Evolutionary conservation across 1,284 basidiomycete species (phyloP).

Genomic region (Trametes polyzona): DNA sequence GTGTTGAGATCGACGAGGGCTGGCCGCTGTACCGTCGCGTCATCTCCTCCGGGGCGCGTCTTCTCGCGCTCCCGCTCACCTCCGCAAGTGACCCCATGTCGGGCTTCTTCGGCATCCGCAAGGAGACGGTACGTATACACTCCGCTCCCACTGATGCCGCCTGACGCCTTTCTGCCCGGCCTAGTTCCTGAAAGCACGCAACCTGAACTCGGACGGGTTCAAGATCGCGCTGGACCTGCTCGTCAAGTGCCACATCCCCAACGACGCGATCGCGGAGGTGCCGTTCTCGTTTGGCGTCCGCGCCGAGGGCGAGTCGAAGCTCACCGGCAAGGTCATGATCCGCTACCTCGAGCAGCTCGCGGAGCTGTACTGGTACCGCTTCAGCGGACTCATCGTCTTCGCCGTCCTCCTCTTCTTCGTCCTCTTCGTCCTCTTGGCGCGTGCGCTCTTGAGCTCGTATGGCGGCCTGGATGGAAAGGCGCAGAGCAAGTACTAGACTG

Average conservation of each 20-base stretch:
- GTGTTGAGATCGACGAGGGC: constrained; percentile 47
- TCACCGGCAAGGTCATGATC: constrained; percentile 38
- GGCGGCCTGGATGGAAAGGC: constrained; percentile 17
- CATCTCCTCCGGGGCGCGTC: constrained; percentile 47
- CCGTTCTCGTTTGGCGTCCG: constrained; percentile 40
- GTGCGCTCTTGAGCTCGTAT: constrained; percentile 13
- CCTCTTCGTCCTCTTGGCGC: constrained; percentile 19
- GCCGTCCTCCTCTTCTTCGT: constrained; percentile 17
- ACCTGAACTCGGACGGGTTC: constrained; percentile 37
- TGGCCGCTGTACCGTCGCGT: constrained; percentile 49
- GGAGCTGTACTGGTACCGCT: constrained; percentile 40
- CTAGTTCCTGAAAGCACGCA: constrained; percentile 38
- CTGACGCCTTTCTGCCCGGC: background rate
- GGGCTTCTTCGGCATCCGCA: constrained; percentile 49
- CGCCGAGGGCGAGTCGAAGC: constrained; percentile 38
- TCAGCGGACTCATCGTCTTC: constrained; percentile 32
- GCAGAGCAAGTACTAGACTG: constrained; percentile 15
- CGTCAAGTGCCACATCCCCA: constrained; percentile 36
- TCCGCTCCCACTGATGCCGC: background rate
- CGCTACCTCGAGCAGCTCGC: constrained; percentile 38
- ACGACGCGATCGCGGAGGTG: constrained; percentile 37
- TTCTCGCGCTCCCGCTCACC: constrained; percentile 45
- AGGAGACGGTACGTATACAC: constrained; percentile 37
- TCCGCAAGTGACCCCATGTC: constrained; percentile 49
- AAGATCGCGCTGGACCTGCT: constrained; percentile 42